Base-by-base conservation (phyloP, 306 rosid genomes). In the Chamaecrista fasciculata region DNA sequence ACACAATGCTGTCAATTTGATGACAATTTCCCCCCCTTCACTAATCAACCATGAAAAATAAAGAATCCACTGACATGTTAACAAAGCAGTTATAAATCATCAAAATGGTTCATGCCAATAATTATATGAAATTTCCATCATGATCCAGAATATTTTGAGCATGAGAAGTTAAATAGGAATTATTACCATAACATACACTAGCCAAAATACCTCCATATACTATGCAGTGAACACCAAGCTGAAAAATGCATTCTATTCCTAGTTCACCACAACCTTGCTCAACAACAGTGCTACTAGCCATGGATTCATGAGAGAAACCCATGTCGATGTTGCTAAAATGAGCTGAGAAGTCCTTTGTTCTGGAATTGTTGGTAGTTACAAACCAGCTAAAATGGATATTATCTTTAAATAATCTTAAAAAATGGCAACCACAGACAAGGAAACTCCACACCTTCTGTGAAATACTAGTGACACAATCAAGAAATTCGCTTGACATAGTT, bases 201-300 rank as follows among this genome's bases (percentile, higher is more conserved):
- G 81, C 85, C 63, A 86, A 78, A 62, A 79, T 79, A 64, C 87
- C 87, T 57, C 97, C 97, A 79, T 84, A 87, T 1, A 63, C 49
- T 69, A 84, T 73, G 81, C 90, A 91, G 58, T 91, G 92, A 18
- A 74, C 52, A n/a, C 89, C 87, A 16, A 86, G 87, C 70, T 79
- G 79, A 62, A 79, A 51, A 37, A 81, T 67, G 18, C 48, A 37
- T 59, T 28, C 34, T 56, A 81, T 65, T 66, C 42, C 80, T 39
- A 70, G 48, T 44, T 70, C 56, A 26, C 21, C 43, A 70, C 16
- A 37, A 39, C 44, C 69, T 20, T 51, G 76, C 18, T 67, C 77
- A 58, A 62, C 79, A 23, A 61, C 6, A 25, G 14, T 18, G 57
- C 25, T 4, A 52, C 34, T 53, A 56, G 60, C 75, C 12, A 21